phyloP scores from a whole-genome alignment of 192 early-diverging fungal genomes.

The Mortierella alpina region DNA sequence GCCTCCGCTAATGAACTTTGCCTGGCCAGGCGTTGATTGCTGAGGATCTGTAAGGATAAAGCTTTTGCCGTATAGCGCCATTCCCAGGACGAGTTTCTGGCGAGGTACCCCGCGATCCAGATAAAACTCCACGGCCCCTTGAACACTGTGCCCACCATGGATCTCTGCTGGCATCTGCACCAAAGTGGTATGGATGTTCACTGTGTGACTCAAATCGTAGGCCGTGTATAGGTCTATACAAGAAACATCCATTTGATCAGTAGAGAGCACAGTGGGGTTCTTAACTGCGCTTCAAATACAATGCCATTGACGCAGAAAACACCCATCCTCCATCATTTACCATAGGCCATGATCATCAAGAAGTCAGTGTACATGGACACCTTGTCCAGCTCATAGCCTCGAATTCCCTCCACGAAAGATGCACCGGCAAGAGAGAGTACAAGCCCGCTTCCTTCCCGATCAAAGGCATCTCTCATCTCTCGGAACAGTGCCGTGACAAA shows the following conservation, averaged over 20 bases:
- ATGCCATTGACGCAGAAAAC: neutral
- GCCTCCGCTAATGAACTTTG: conserved; percentile 23
- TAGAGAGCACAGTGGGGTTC: neutral
- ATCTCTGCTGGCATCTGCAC: conserved; percentile 31
- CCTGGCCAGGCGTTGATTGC: conserved; percentile 1
- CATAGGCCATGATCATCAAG: conserved; percentile 87
- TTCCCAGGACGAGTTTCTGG: conserved; percentile 81
- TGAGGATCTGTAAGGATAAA: conserved; percentile 10
- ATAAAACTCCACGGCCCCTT: conserved; percentile 71
- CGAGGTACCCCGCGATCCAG: conserved; percentile 76
- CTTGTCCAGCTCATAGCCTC: conserved; percentile 49
- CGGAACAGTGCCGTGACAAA: conserved; percentile 66
- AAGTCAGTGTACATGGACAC: conserved; percentile 61
- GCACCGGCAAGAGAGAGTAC: conserved; percentile 24
- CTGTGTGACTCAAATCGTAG: conserved; percentile 65
- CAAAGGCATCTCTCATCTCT: conserved; percentile 70
- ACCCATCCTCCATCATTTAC: conserved; percentile 14
- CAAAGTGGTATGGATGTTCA: conserved; percentile 41
- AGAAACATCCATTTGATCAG: neutral
- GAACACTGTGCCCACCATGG: conserved; percentile 43
- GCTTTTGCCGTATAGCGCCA: conserved; percentile 76
- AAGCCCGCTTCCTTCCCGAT: conserved; percentile 44
- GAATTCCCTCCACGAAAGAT: conserved; percentile 33
- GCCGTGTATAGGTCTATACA: conserved; percentile 35
- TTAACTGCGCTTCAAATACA: neutral